phyloP scores from a whole-genome alignment of 1,139 yeast genomes.

The Sugiyamaella castrensis region DNA sequence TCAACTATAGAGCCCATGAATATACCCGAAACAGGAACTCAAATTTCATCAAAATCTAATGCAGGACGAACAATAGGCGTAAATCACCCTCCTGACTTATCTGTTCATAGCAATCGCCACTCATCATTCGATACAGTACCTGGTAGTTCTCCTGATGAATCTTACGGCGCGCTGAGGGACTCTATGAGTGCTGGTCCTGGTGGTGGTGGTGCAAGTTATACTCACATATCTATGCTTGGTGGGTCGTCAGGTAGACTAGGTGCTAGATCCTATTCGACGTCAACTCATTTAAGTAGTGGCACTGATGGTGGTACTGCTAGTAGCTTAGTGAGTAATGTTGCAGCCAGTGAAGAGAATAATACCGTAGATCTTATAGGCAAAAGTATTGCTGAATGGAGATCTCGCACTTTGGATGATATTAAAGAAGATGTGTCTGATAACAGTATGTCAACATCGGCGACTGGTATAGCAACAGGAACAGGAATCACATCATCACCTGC shows the following conservation, averaged over 20 bases:
- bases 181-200: background rate
- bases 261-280: slow-evolving; percentile 9
- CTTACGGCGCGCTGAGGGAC: slow-evolving; percentile 17
- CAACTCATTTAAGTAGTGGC: slow-evolving; percentile 12
- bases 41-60: too few species aligned
- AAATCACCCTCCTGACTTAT: background rate
- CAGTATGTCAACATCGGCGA: background rate
- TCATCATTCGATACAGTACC: slow-evolving; percentile 9
- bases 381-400: slow-evolving; percentile 14
- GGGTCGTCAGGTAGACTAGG: slow-evolving; percentile 3
- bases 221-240: slow-evolving; percentile 20
- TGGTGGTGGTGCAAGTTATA: slow-evolving; percentile 18
- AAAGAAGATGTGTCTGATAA: slow-evolving; percentile 17
- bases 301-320: slow-evolving; percentile 4
- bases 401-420: slow-evolving; percentile 14
- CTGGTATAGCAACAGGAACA: too few species aligned
- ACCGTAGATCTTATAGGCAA: slow-evolving; percentile 9
- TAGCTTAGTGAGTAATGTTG: background rate
- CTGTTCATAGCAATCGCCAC: slow-evolving; percentile 1
- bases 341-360: background rate
- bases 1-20: slow-evolving; percentile 6
- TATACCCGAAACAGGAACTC: slow-evolving; percentile 3
- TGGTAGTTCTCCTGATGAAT: slow-evolving; percentile 22
- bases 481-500: too few species aligned
- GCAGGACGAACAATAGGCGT: too few species aligned